Percentiles rank a stretch among this genome's conserved stretches.
Evolutionary conservation across 2,329 filamentous ascomycete species (phyloP).

Genomic region (Cladosporium sp.): DNA sequence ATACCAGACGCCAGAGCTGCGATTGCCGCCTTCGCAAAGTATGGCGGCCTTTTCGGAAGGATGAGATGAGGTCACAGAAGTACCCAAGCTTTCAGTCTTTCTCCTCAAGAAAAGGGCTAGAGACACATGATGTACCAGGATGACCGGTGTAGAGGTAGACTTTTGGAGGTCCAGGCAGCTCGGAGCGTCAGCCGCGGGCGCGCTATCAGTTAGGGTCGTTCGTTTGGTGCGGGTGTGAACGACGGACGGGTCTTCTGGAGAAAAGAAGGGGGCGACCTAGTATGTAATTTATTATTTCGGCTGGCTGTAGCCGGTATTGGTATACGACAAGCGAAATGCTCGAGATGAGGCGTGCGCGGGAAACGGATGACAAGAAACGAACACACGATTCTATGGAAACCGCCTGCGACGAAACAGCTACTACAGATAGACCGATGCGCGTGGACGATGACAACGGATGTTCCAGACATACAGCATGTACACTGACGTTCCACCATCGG

Average conservation of each 20-base stretch:
- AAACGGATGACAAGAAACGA: background rate
- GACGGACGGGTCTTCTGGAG: background rate
- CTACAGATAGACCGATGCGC: background rate
- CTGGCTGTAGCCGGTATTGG: constrained; percentile 8
- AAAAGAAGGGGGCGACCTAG: background rate
- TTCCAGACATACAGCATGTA: background rate
- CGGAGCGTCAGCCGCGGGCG: constrained; percentile 1
- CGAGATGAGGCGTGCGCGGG: background rate
- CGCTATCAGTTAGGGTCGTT: background rate
- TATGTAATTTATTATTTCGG: background rate
- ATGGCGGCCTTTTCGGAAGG: background rate
- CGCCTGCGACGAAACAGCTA: background rate
- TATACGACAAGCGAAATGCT: constrained; percentile 9
- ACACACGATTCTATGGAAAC: background rate
- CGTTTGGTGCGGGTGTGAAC: constrained; percentile 2
- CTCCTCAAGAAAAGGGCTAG: background rate
- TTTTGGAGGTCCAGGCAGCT: constrained; percentile 7
- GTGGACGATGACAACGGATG: background rate
- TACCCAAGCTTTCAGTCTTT: constrained; percentile 8
- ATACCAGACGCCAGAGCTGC: background rate
- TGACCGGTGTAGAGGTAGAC: constrained; percentile 3
- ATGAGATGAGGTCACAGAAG: constrained; percentile 10
- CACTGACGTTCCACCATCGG: constrained; percentile 7
- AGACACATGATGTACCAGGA: constrained; percentile 13
- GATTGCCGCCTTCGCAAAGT: background rate